Base-by-base conservation (phyloP, 202 grass and related monocot genomes). In the Panicum hallii region DNA sequence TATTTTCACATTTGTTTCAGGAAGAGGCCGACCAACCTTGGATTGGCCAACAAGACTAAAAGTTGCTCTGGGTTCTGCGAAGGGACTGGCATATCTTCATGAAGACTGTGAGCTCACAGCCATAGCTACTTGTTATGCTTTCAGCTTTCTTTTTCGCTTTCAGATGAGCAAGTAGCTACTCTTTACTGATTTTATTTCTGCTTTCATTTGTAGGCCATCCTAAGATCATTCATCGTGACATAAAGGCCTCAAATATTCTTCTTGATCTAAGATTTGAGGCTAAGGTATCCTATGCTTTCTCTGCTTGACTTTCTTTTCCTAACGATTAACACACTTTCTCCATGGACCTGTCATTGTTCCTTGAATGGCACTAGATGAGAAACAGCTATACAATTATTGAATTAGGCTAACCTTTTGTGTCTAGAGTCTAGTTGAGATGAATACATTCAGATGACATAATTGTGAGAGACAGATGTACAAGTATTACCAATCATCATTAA, bases 61-160 rank as follows among this genome's bases (percentile, higher is more conserved):
- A 58, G 89, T 98, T 88, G 91, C 96, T 50, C 79, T 98, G 86
- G 91, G 96, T 90, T 85, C 96, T 63, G 96, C 93, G 0, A 98
- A 98, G 81, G 96, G 96, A 86, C 87, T 98, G 80, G 96, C 96
- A 5, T 98, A 98, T 94, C 90, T 98, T 83, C 96, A 98, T 62
- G 93, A 98, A 86, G 96, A 98, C 70, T 98, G 96, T 98, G 81
- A 94, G 89, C 68, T 77, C 67, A 76, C 60, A 70, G 38, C 20
- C 72, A 40, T 40, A 79, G 26, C 20, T 79, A 86, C 20, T 82
- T 66, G 17, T 72, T 83, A 36, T 72, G 11, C 40, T 72, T 66
- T 63, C 61, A 54, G 42, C 75, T 81, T 77, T 71, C 36, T 70
- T 80, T 41, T 77, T 54, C 12, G 53, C 9, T 57, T 55, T 12